Evolutionary conservation across 345 rosid genomes (phyloP), one percentile per base, ranked within the genome.

Genomic region (Melastoma malabathricum): DNA sequence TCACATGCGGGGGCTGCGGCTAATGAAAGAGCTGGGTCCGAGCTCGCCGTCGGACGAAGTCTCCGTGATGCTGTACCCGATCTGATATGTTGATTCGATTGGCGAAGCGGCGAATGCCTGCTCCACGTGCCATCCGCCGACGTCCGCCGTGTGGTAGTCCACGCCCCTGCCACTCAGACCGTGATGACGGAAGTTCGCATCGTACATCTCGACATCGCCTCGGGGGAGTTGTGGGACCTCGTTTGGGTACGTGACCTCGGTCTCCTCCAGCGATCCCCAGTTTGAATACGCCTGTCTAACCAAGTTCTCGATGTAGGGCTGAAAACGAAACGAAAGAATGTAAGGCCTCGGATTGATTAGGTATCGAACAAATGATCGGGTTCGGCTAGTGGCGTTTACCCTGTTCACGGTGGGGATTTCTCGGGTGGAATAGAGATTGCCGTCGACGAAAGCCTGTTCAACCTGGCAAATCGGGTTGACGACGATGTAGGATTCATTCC

Each of bases 391-490:
- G 10, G 41, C 18, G 38, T n/a, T 13, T 80, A 85, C 94, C 76
- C 70, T 74, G 41, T 63, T 64, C 3, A 60, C 19, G 47, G 4
- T 54, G 15, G 59, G 14, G 3, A 69, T 63, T 16, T 84, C 81
- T 31, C 44, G 58, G 8, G 54, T 18, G 19, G 67, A 57, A 59
- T 59, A 76, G 3, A 65, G 48, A 1, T 66, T 69, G 9, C 82
- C 92, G 52, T 77, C 16, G 46, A 83, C 65, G n/a, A 45, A 38
- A 4, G 78, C 89, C 52, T 47, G 53, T 8, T 78, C 61, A 15
- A 76, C 65, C 66, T 90, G 81, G 46, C 98, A 84, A 2, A 90
- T 68, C 3, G 98, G 94, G 52, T 80, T 82, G 8, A 90, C 47
- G 31, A 64, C 56, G 52, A 86, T 15, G 15, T 9, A 5, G 64